Conservation (phyloP, 768 basidiomycete genomes). For the Mycena rosella region DNA sequence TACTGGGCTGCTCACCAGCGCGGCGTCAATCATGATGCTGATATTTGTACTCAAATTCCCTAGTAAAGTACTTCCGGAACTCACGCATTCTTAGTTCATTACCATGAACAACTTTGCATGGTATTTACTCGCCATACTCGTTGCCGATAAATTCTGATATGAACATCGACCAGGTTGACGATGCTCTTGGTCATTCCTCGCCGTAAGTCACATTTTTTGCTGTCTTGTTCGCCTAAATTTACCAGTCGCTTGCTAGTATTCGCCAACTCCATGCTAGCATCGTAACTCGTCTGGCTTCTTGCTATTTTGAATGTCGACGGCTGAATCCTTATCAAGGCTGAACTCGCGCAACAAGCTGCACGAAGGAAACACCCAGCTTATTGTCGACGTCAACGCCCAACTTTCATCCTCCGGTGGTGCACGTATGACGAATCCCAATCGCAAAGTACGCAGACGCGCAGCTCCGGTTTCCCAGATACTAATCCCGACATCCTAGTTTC, state of each 20-base stretch:
- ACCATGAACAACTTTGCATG: conserved; percentile 27
- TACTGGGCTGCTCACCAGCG: conserved; percentile 18
- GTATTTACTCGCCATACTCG: neutral
- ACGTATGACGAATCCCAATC: neutral
- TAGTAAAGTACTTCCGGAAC: neutral
- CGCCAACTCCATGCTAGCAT: conserved; percentile 23
- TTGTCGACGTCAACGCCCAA: conserved; percentile 5
- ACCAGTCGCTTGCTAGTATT: neutral
- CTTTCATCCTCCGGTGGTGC: neutral
- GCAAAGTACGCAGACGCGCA: neutral
- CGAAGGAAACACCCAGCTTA: neutral
- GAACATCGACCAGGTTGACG: neutral
- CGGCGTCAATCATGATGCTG: conserved; percentile 9
- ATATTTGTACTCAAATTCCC: conserved; percentile 3
- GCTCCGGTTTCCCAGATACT: neutral
- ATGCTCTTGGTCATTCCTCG: conserved; percentile 21
- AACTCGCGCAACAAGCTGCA: conserved; percentile 18
- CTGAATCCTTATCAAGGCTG: neutral
- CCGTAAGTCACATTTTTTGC: neutral
- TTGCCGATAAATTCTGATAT: neutral
- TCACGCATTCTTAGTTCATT: neutral
- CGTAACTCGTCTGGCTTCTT: neutral
- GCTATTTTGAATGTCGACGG: neutral
- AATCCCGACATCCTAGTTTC: neutral
- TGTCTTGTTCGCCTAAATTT: neutral